Percentiles rank a stretch among this genome's conserved stretches.
phyloP scores from a whole-genome alignment of 164 flowering plant species.

The Vitis amurensis region DNA sequence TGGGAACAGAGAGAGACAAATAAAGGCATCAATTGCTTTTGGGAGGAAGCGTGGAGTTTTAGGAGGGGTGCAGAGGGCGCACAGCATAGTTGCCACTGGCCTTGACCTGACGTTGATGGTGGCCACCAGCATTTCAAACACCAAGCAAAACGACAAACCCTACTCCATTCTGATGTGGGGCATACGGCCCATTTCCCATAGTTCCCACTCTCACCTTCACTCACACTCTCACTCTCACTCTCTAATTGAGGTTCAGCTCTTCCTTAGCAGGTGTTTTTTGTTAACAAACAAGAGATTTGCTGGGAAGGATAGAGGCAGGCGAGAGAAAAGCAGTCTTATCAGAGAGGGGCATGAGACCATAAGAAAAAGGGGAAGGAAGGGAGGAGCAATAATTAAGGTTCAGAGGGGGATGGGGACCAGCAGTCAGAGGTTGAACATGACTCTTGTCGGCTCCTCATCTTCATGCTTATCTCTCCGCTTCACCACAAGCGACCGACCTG shows the following conservation, averaged over 20 bases:
- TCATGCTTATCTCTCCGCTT: slow-evolving; percentile 18
- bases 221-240: background rate
- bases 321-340: too few species aligned
- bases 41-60: slow-evolving; percentile 32
- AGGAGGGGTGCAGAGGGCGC: background rate
- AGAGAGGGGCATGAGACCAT: too few species aligned
- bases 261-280: too few species aligned
- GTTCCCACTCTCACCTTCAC: slow-evolving; percentile 5
- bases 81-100: background rate
- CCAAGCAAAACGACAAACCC: background rate
- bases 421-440: too few species aligned
- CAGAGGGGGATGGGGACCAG: too few species aligned
- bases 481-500: slow-evolving; percentile 51
- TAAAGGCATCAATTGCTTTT: slow-evolving; percentile 29
- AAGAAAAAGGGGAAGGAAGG: too few species aligned
- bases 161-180: background rate
- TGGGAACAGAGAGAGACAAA: slow-evolving; percentile 11
- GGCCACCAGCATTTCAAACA: background rate
- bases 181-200: too few species aligned
- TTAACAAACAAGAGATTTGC: too few species aligned
- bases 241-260: background rate
- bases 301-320: too few species aligned
- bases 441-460: background rate
- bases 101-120: too few species aligned
- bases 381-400: too few species aligned